Evolutionary conservation across 1,139 yeast species (phyloP).

Genomic region (Geotrichum candidum): DNA sequence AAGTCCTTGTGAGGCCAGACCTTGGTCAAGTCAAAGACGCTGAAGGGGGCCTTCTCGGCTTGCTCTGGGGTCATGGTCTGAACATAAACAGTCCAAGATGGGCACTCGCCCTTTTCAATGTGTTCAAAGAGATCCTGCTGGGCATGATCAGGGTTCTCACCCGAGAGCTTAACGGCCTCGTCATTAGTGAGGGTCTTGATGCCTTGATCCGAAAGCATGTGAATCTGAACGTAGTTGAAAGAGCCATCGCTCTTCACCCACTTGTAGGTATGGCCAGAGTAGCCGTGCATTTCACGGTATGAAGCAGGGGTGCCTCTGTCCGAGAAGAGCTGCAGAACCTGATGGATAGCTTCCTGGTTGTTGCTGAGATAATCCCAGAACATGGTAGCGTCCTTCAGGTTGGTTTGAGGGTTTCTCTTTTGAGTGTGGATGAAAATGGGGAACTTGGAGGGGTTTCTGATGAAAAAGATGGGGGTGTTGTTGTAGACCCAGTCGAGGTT

Average conservation of each 20-base stretch:
- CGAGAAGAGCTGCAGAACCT: constrained; percentile 56
- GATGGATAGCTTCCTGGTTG: constrained; percentile 61
- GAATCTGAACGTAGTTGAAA: constrained; percentile 63
- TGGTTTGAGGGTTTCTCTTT: constrained; percentile 79
- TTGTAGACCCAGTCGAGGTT: constrained; percentile 83
- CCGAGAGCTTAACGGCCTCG: constrained; percentile 52
- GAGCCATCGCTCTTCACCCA: constrained; percentile 61
- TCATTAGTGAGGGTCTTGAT: constrained; percentile 50
- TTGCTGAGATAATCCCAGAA: constrained; percentile 65
- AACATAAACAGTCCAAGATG: constrained; percentile 60
- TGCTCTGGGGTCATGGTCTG: constrained; percentile 71
- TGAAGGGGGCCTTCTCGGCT: constrained; percentile 48
- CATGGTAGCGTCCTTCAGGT: constrained; percentile 65
- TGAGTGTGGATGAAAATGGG: constrained; percentile 89
- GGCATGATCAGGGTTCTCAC: constrained; percentile 58
- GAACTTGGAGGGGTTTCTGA: constrained; percentile 82
- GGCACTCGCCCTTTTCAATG: constrained; percentile 54
- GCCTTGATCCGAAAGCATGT: constrained; percentile 57
- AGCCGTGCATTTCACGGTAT: constrained; percentile 63
- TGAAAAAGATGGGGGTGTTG: constrained; percentile 83
- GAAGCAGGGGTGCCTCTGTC: constrained; percentile 71
- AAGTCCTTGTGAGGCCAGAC: constrained; percentile 75
- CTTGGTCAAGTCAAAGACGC: constrained; percentile 67
- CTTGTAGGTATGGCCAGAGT: constrained; percentile 72
- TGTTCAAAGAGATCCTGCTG: constrained; percentile 53